Conservation (phyloP, 2,329 filamentous ascomycete species). For the Curvularia eragrostidis region DNA sequence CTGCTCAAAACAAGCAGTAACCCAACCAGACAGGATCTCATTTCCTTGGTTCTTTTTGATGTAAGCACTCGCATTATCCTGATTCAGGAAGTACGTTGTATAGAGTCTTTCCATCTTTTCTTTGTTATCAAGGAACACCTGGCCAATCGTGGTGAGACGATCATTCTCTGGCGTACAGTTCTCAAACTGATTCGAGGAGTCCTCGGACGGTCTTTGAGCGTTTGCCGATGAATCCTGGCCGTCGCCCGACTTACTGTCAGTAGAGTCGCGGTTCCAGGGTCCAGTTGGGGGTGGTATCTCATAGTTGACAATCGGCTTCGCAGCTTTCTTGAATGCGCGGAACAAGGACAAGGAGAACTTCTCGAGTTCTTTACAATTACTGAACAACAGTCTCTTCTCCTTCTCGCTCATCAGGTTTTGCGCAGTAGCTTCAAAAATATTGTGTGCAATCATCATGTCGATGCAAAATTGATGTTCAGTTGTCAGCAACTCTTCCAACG, state of each 20-base stretch:
- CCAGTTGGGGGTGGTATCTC: conserved; percentile 47
- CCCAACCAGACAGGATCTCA: conserved; percentile 76
- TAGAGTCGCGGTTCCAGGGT: conserved; percentile 35
- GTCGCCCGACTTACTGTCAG: conserved; percentile 25
- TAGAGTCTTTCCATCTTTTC: conserved; percentile 69
- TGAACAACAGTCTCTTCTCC: conserved; percentile 88
- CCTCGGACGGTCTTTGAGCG: conserved; percentile 27
- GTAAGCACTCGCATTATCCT: conserved; percentile 68
- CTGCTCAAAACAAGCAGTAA: conserved; percentile 90
- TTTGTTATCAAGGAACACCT: conserved; percentile 64
- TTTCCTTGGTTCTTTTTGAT: conserved; percentile 60
- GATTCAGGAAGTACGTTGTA: conserved; percentile 69
- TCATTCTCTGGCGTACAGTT: conserved; percentile 59
- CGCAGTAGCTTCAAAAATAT: conserved; percentile 96
- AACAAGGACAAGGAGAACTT: conserved; percentile 82
- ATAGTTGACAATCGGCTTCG: conserved; percentile 73
- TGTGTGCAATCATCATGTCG: conserved; percentile 96
- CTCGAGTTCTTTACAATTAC: conserved; percentile 90
- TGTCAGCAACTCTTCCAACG: conserved; percentile 90
- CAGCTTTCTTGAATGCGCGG: conserved; percentile 79
- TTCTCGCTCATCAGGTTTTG: conserved; percentile 79
- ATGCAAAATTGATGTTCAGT: conserved; percentile 90
- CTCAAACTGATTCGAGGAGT: conserved; percentile 39
- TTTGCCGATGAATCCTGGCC: conserved; percentile 27
- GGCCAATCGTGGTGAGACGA: conserved; percentile 63